A percentile compares a stretch with the other conserved stretches of the same genome.
phyloP scores from a whole-genome alignment of 306 rosid species.

The Corylus avellana region DNA sequence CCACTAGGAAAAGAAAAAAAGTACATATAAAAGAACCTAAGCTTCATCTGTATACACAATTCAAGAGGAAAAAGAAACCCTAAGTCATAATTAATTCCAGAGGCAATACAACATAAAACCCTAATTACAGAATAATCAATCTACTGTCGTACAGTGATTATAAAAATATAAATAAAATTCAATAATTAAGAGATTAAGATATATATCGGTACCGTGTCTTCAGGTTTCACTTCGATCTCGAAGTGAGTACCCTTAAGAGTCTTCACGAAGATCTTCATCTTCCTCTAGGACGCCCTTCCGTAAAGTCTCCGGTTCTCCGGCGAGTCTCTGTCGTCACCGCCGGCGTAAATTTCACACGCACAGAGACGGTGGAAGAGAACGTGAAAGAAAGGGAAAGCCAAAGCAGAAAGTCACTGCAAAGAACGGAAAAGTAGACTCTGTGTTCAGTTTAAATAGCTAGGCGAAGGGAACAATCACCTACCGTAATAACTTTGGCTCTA shows the following conservation, averaged over 20 bases:
- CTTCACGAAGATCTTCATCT: conserved; percentile 77
- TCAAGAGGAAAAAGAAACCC: conserved; percentile 19
- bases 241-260: conserved; percentile 74
- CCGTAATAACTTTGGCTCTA: not conserved
- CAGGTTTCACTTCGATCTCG: conserved; percentile 58
- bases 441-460: not conserved
- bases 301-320: conserved; percentile 19
- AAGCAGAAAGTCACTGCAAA: conserved; percentile 15
- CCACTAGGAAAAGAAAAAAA: not conserved
- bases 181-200: not conserved
- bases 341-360: conserved; percentile 11
- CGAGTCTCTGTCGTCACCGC: conserved; percentile 23
- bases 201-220: conserved; percentile 35
- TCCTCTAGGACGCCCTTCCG: conserved; percentile 5
- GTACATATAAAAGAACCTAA: not conserved
- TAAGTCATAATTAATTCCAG: conserved; percentile 14
- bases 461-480: not conserved
- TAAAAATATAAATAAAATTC: not conserved
- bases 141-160: not conserved
- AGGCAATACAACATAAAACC: conserved; percentile 3
- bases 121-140: conserved; percentile 25
- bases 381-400: not conserved
- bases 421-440: not conserved
- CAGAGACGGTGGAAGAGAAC: not conserved
- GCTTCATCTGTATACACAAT: not conserved